These are phyloP conservation scores for Eremomyces bilateralis DNA, from an alignment of 495 filamentous ascomycete genomes.

Conservation along the genomic window DNA sequence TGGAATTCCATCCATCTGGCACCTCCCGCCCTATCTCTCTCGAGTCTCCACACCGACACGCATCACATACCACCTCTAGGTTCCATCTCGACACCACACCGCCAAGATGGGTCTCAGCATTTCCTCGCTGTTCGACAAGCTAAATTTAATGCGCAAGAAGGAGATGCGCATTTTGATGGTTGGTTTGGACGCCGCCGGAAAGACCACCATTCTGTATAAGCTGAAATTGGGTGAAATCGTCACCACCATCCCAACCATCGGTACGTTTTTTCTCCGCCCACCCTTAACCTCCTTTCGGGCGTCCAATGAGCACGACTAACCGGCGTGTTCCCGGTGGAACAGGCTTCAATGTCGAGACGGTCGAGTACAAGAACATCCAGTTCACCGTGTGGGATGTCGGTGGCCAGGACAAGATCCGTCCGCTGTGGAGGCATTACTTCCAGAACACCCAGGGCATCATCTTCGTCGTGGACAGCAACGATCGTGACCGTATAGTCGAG, in stretches of 20 bases:
- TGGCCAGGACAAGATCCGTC: conserved; percentile 99
- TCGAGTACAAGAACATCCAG: conserved; percentile 99
- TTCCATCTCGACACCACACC: conserved; percentile 8
- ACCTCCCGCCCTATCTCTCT: neutral
- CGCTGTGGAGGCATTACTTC: conserved; percentile 99
- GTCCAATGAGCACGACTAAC: conserved; percentile 3
- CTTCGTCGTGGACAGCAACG: conserved; percentile 99
- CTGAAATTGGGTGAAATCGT: conserved; percentile 99
- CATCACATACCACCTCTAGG: conserved; percentile 1
- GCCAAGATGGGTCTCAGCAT: conserved; percentile 84
- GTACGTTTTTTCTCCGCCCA: conserved; percentile 34
- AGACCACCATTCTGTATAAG: conserved; percentile 99
- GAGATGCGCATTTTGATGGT: conserved; percentile 99
- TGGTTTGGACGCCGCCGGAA: conserved; percentile 95
- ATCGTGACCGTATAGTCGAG: conserved; percentile 98
- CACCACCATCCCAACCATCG: conserved; percentile 97
- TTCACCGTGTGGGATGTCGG: conserved; percentile 99
- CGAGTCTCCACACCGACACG: neutral
- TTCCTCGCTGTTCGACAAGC: conserved; percentile 79
- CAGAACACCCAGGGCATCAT: conserved; percentile 99
- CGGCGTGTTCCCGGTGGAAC: conserved; percentile 5
- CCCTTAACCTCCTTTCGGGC: neutral
- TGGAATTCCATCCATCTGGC: too few species aligned
- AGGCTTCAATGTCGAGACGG: conserved; percentile 99
- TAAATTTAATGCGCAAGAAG: conserved; percentile 98